Evolutionary conservation across 2,329 filamentous ascomycete species (phyloP), one percentile per base, ranked within the genome.

Genomic region (Pyrenophora teres): DNA sequence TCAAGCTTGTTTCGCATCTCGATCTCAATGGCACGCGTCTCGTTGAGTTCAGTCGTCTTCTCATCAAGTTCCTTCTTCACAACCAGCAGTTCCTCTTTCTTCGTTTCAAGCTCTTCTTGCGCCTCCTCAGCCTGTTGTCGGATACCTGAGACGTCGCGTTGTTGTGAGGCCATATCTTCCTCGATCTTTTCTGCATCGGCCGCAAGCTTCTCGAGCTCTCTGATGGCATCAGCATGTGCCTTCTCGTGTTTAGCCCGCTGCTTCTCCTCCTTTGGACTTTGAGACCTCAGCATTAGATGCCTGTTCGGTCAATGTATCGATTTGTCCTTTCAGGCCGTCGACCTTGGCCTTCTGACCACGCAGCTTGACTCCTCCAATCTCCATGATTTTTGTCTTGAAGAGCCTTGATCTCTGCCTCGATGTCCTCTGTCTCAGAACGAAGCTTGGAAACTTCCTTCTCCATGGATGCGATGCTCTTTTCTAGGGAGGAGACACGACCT

Each of bases 1-100:
- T 97, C 94, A 1, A 99, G 86, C 77, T 96, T 96, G 76, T 97
- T 97, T 57, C 90, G 89, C 92, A 97, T 97, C 75, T 99, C 94
- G 55, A 99, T 97, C 74, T 99, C 94, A 3, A 88, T 80, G 0
- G 91, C 92, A 8, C 93, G 85, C 0, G 89, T 96, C 68, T 91
- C 88, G 68, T 97, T 97, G 50, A 97, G 81, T 70, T 95, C 91
- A 0, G 87, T 78, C 1, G 85, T 88, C 79, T 92, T 96, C 64
- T 89, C 87, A 60, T 99, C 93, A 9, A 97, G 81, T 64, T 96
- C 90, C 3, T 83, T 79, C 77, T 97, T 99, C 49, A 97, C 75
- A 8, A 83, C 79, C 40, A 86, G 82, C 3, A 99, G 82, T 70
- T 94, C 89, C 61, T 88, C 84, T 74, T 91, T 95, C 77, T 90